These are phyloP conservation scores for Rubia peregrina DNA, from an alignment of 305 asterid genomes.

Conservation along the genomic window DNA sequence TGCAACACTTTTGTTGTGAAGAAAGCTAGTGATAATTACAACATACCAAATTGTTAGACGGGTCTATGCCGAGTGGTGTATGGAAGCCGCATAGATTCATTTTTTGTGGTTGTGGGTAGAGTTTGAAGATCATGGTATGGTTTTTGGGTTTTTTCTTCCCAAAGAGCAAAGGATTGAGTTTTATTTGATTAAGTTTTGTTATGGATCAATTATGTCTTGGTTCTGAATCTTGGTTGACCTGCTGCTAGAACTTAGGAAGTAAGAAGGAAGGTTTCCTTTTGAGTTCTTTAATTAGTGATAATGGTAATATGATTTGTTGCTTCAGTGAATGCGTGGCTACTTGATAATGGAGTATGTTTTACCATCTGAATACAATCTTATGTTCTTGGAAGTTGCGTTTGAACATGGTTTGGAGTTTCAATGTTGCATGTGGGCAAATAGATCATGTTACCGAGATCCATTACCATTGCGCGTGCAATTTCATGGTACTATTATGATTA, in stretches of 20 bases:
- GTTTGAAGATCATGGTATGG: not conserved
- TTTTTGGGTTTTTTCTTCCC: not conserved
- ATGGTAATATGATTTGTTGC: not conserved
- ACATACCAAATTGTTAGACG: not conserved
- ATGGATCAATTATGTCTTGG: not conserved
- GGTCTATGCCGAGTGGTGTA: not conserved
- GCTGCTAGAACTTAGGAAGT: conserved; percentile 1
- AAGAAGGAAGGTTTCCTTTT: conserved; percentile 5
- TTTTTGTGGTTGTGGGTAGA: not conserved
- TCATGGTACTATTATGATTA: not conserved
- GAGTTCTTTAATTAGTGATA: not conserved
- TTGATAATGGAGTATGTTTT: not conserved
- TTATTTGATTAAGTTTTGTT: not conserved
- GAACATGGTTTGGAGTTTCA: not conserved
- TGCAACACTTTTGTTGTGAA: not conserved
- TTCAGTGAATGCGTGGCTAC: not conserved
- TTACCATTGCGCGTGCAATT: not conserved
- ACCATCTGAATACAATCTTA: not conserved
- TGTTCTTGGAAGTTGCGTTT: not conserved
- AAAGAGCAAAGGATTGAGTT: not conserved
- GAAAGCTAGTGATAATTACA: not conserved
- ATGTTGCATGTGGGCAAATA: conserved; percentile 7
- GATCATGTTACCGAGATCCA: not conserved
- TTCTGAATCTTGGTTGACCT: not conserved
- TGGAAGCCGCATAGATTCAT: not conserved